A percentile compares a stretch with the other conserved stretches of the same genome.
phyloP scores from a whole-genome alignment of 2,329 filamentous ascomycete species.

The Blumeria graminis region DNA sequence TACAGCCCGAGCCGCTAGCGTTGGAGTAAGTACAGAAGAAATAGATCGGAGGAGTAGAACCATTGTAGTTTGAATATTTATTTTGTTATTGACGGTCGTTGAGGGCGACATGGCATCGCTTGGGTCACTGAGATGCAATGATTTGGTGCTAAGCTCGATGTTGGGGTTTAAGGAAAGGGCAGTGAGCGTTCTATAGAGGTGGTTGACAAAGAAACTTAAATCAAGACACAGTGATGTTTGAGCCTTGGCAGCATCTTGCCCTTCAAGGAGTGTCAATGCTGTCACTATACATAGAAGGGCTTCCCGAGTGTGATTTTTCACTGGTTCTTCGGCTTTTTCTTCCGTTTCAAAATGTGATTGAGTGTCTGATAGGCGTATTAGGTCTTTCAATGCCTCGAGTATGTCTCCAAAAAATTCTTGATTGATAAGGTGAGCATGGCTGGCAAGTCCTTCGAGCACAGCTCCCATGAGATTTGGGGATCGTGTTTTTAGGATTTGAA shows the following conservation, averaged over 20 bases:
- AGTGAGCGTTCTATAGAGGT: constrained; percentile 72
- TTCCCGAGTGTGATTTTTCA: constrained; percentile 61
- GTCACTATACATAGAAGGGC: constrained; percentile 85
- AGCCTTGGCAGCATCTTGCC: constrained; percentile 75
- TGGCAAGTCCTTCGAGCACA: constrained; percentile 77
- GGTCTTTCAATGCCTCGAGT: constrained; percentile 77
- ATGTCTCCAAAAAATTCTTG: constrained; percentile 97
- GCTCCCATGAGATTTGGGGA: constrained; percentile 80
- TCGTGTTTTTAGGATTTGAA: constrained; percentile 72
- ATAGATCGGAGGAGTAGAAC: constrained; percentile 77
- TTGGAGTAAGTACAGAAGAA: constrained; percentile 55
- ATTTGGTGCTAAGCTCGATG: constrained; percentile 57
- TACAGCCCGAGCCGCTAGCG: constrained; percentile 45
- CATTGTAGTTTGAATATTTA: constrained; percentile 88
- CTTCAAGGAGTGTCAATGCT: constrained; percentile 83
- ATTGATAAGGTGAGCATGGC: constrained; percentile 92
- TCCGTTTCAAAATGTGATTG: constrained; percentile 22
- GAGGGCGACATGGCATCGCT: constrained; percentile 21
- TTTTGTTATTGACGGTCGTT: constrained; percentile 33
- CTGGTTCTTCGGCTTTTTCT: constrained; percentile 21
- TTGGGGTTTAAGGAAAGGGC: constrained; percentile 59
- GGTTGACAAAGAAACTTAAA: constrained; percentile 80
- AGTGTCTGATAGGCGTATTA: constrained; percentile 53
- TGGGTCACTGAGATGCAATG: constrained; percentile 45
- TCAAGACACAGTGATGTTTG: constrained; percentile 66